Evolutionary conservation across 2,329 filamentous ascomycete species (phyloP).

Genomic region (Hysterium pulicare): DNA sequence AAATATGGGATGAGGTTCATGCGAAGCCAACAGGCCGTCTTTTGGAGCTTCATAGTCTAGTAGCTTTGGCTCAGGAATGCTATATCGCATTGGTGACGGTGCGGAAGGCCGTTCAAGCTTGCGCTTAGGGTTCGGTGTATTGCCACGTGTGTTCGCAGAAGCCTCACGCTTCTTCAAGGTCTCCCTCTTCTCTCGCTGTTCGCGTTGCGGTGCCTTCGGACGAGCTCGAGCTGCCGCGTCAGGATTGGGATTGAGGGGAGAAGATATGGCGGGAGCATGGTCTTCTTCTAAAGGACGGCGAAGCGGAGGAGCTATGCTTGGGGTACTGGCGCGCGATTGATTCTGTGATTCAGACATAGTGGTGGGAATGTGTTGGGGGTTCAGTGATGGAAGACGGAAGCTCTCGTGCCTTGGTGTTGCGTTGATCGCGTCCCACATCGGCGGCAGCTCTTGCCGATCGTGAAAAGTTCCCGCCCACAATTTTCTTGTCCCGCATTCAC

Average conservation of each 20-base stretch:
- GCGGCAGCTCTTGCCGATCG: conserved; percentile 7
- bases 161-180: conserved; percentile 54
- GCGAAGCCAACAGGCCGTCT: conserved; percentile 45
- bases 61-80: conserved; percentile 45
- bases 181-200: conserved; percentile 51
- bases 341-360: conserved; percentile 35
- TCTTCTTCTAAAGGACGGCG: conserved; percentile 67
- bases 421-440: not conserved
- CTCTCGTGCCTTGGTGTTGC: not conserved
- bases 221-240: conserved; percentile 45
- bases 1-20: conserved; percentile 44
- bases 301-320: conserved; percentile 46
- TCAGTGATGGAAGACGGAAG: conserved; percentile 1
- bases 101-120: conserved; percentile 33
- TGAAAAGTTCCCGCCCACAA: conserved; percentile 10
- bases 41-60: conserved; percentile 50
- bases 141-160: conserved; percentile 36
- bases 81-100: conserved; percentile 50
- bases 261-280: conserved; percentile 68
- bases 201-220: conserved; percentile 35
- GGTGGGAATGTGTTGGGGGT: conserved; percentile 3
- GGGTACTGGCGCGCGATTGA: conserved; percentile 35
- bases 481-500: conserved; percentile 11
- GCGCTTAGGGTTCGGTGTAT: conserved; percentile 40
- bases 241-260: conserved; percentile 66